Evolutionary conservation across 2,329 filamentous ascomycete genomes (phyloP), one percentile per base, ranked within the genome.

Genomic region (Akanthomyces dipterigenus): DNA sequence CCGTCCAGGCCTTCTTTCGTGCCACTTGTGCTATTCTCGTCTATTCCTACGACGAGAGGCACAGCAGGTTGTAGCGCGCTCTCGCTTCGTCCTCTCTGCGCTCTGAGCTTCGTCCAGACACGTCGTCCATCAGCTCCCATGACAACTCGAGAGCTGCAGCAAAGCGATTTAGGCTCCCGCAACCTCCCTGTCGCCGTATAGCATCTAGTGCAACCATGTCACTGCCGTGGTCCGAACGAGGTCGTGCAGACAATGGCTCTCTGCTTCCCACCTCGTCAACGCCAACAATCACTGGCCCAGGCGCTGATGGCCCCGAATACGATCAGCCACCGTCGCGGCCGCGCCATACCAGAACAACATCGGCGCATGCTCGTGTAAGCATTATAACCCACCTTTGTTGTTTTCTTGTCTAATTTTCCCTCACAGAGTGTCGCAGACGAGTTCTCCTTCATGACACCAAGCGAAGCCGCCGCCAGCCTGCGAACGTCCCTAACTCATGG

Each of bases 401-500:
- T 28, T 55, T 20, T 14, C 9, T 51, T 20, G n/a, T 14, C 61
- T 46, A 50, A 60, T 20, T 36, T 36, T 11, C 14, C 9, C 7
- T 38, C 1, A 24, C 67, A 85, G 81, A 78, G 73, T 57, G 72
- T 83, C 49, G 85, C 86, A 61, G 83, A 87, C 62, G 80, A 85
- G 60, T 88, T 79, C 70, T 82, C 85, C 31, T 78, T 84, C 70
- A 83, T 97, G 71, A 88, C 87, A n/a, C 82, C 88, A 22, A 81
- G 88, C 70, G 89, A 96, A 75, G 88, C 90, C 12, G 92, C 91
- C 49, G 81, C 87, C 59, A 86, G 85, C 65, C 79, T 98, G 59
- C 82, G 87, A 65, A 96, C 93, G 4, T 97, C 93, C n/a, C 78
- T 96, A 28, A 86, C 82, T 16, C 83, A 90, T 70, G 95, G 95